Evolutionary conservation across 2,329 filamentous ascomycete genomes (phyloP), one percentile per base, ranked within the genome.

Genomic region (Pseudogymnoascus sp.): DNA sequence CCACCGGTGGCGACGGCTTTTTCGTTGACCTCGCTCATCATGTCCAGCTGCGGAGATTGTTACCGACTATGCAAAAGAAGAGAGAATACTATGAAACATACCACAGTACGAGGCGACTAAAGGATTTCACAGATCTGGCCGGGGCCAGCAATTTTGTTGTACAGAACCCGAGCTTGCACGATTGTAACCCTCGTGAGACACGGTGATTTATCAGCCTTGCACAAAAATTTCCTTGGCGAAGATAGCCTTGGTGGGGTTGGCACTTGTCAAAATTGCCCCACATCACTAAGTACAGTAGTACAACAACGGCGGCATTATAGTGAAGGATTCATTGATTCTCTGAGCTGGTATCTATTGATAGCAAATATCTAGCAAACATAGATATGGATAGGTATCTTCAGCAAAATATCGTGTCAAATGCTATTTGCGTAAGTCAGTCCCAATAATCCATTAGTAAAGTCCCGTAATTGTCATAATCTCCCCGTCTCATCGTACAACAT

Each of bases 21-120:
- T 32, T 54, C 47, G 25, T 54, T 54, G 28, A 54, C 47, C 47
- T 54, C 47, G 47, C 25, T 54, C 47, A 54, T 54, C n/a, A 54
- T 54, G 28, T 54, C 16, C 47, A 54, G 47, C 47, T 54, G n/a
- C 28, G 6, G 18, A 18, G 8, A 54, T 54, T 20, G 47, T 32
- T 20, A 32, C 12, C 32, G 25, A 20, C 11, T 18, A 20, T 32
- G n/a, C n/a, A 32, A 32, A 32, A 32, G 9, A 7, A 8, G 9
- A 32, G 9, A 18, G 5, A 32, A 54, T 54, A 54, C 2, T 12
- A 20, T 3, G 11, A 32, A 8, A 18, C 28, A 54, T 54, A 54
- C 47, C 47, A 54, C 47, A 54, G 28, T 32, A 32, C 11, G 47
- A 54, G n/a, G 47, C 47, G 28, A 54, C 32, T 54, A 14, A 54